Evolutionary conservation across 164 flowering plant genomes (phyloP), one percentile per base, ranked within the genome.

Genomic region (Pachysandra terminalis): DNA sequence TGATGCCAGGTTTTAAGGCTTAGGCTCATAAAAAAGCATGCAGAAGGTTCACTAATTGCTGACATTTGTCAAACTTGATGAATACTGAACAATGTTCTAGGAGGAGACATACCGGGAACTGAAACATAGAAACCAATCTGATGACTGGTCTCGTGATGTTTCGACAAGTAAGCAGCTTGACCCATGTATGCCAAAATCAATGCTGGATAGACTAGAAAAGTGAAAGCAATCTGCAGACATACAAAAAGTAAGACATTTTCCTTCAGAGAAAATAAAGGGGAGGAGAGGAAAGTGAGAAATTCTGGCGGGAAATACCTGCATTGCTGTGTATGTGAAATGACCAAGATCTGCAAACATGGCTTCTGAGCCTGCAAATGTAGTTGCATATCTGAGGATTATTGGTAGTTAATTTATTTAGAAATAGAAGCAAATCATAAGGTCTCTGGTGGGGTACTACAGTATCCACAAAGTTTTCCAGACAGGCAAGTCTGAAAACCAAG

Each of bases 161-260:
- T 78, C 55, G 98, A 93, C 79, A 93, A 73, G 72, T 81, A 93
- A 66, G 98, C 98, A 48, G 98, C 98, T 81, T 93, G 95, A 68
- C 98, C 98, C 98, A 93, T 90, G 61, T 93, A 93, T 40, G 93
- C 96, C 78, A 93, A 81, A 78, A 87, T 89, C 10, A 93, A 85
- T 1, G 96, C 93, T 1, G 98, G 98, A 77, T 93, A 93, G 51
- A 93, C 98, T 72, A 93, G 74, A 73, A 85, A 87, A 56, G 91
- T 86, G 77, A 93, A 93, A 51, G 98, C 91, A 75, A 87, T 87
- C 97, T 91, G 88, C 85, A 74, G 65, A 32, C 51, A n/a, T n/a
- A n/a, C n/a, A 48, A 37, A 32, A 22, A 56, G n/a, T n/a, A 59
- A 22, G 45, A 54, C 22, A 21, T 35, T 35, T 69, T 16, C n/a